Evolutionary conservation across 1,284 basidiomycete genomes (phyloP), one percentile per base, ranked within the genome.

Genomic region (Crepidotus sp.): DNA sequence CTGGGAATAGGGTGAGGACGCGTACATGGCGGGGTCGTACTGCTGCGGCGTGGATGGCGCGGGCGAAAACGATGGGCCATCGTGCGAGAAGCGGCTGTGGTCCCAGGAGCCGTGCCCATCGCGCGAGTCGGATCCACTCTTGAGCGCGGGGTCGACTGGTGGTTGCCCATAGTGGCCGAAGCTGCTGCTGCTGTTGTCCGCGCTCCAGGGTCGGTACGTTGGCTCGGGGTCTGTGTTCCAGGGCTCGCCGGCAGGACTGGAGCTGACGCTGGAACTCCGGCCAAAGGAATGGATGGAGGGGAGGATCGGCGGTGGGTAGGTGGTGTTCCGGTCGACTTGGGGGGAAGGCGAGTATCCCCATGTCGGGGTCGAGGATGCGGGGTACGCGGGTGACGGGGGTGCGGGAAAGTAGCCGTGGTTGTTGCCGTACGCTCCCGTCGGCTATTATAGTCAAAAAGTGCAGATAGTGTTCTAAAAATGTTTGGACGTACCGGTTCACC

Each of bases 261-360:
- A 34, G 36, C 41, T 41, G 8, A 33, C 35, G 41, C 33, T 47
- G 18, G 27, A 29, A 29, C 30, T 41, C 17, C 71, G 67, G 19
- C 62, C 59, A 42, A 71, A 70, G 25, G 69, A 63, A 36, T 71
- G 68, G 50, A 76, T 69, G 13, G 73, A 71, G 2, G 74, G 71
- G 33, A 73, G 57, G 45, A 67, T 62, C 19, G 73, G 69, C 49
- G 69, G 71, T 22, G 72, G 71, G 49, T 71, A 74, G 26, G 58
- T 62, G n/a, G 74, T 64, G 45, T 69, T 67, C 22, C 71, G 71
- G 54, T 77, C 73, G n/a, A 69, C 62, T 6, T 26, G 32, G 24
- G 66, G 59, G 17, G 70, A 45, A 18, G 27, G 2, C 2, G 73
- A 54, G 55, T 82, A 82, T 13, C 65, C 68, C 80, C 80, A 80